A percentile compares a stretch with the other conserved stretches of the same genome.
phyloP scores from a whole-genome alignment of 331 rosid genomes.

The Quercus phellos region DNA sequence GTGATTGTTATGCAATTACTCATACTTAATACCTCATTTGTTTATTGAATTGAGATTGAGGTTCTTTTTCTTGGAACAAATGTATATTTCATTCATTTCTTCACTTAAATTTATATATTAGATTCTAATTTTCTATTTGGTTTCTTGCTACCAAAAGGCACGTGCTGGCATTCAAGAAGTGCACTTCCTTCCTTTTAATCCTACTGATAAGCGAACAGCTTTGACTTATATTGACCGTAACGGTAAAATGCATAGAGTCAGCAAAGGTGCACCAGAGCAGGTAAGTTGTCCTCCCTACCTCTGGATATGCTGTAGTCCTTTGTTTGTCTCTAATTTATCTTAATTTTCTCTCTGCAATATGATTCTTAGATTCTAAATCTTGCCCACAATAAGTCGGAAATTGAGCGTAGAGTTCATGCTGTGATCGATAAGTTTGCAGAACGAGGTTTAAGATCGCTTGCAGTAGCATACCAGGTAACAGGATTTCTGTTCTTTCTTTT shows the following conservation, averaged over 20 bases:
- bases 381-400: conserved; percentile 82
- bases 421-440: conserved; percentile 97
- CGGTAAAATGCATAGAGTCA: conserved; percentile 94
- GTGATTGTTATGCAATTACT: not conserved
- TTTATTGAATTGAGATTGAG: not conserved
- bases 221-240: conserved; percentile 78
- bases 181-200: conserved; percentile 97
- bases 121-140: not conserved
- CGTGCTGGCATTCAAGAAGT: conserved; percentile 95
- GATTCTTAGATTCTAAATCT: conserved; percentile 71
- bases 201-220: conserved; percentile 96
- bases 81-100: conserved; percentile 1
- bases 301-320: not conserved
- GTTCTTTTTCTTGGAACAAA: conserved; percentile 6
- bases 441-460: conserved; percentile 95
- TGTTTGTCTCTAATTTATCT: not conserved
- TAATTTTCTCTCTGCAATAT: conserved; percentile 18
- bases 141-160: conserved; percentile 46
- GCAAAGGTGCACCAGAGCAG: conserved; percentile 99
- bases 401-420: conserved; percentile 89
- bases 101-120: not conserved
- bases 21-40: not conserved
- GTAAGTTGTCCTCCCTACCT: conserved; percentile 32
- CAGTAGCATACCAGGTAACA: conserved; percentile 88
- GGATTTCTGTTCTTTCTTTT: conserved; percentile 6